These are phyloP conservation scores for Heterobasidion annosum DNA, from an alignment of 1,284 basidiomycete species.

Conservation along the genomic window DNA sequence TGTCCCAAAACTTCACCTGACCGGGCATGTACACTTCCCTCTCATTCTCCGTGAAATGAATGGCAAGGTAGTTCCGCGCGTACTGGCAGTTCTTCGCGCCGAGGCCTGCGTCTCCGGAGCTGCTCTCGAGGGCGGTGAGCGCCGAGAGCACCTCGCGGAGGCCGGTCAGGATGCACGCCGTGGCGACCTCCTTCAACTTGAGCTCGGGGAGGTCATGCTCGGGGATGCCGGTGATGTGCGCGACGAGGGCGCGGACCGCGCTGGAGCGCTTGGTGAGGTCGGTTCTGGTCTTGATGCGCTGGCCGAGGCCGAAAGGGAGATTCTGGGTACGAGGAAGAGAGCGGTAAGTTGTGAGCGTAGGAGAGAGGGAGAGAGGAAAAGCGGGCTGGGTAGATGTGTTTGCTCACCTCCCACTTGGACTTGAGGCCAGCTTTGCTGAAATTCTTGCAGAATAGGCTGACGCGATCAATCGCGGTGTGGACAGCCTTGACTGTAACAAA, in stretches of 20 bases:
- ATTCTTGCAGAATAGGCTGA: background rate
- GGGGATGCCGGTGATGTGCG: background rate
- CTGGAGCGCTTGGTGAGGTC: background rate
- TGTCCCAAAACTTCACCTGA: background rate
- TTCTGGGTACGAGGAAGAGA: background rate
- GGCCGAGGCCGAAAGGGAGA: background rate
- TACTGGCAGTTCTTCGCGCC: background rate
- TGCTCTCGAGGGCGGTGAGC: background rate
- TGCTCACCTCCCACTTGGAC: background rate
- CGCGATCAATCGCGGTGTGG: background rate
- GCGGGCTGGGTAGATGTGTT: too few relatives aligned
- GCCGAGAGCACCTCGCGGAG: background rate
- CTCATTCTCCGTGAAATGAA: background rate
- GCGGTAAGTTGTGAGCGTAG: too few relatives aligned
- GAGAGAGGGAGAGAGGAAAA: too few relatives aligned
- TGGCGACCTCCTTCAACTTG: background rate
- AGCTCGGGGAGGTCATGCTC: background rate
- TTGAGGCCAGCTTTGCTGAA: background rate
- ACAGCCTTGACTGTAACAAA: background rate
- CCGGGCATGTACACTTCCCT: background rate
- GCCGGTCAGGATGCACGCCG: background rate
- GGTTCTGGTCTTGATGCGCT: background rate
- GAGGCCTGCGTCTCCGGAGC: too few relatives aligned
- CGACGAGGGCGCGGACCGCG: background rate
- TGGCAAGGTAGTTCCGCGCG: background rate